A percentile compares a stretch with the other conserved stretches of the same genome.
phyloP scores from a whole-genome alignment of 2,329 filamentous ascomycete genomes.

The Calonectria pseudoturangicola region DNA sequence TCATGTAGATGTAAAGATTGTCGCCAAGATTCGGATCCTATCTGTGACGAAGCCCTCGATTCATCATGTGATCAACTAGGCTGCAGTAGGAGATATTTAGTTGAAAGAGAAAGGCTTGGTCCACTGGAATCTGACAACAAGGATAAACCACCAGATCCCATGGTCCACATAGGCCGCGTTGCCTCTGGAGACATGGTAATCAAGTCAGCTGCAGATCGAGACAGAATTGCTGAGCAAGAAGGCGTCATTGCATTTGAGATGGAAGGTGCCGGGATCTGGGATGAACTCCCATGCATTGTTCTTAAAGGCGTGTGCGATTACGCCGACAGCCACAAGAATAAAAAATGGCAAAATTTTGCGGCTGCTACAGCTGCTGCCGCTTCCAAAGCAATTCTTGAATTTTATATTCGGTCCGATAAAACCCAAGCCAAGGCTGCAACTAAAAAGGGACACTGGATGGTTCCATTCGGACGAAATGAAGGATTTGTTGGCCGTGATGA shows the following conservation, averaged over 20 bases:
- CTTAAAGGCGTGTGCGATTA: conserved; percentile 4
- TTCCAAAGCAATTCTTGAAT: conserved; percentile 3
- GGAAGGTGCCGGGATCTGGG: neutral
- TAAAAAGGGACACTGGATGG: conserved; percentile 21
- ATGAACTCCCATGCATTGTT: neutral
- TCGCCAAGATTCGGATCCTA: neutral
- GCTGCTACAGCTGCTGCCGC: neutral
- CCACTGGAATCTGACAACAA: too few relatives aligned
- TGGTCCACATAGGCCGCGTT: neutral
- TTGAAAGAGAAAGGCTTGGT: neutral
- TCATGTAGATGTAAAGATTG: neutral
- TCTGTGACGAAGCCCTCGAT: neutral
- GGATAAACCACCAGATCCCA: neutral
- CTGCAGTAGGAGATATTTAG: neutral
- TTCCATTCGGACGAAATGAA: conserved; percentile 53
- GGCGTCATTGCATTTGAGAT: conserved; percentile 8
- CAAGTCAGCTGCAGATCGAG: neutral
- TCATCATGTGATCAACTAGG: neutral
- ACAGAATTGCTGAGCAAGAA: neutral
- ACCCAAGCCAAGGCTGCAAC: too few relatives aligned
- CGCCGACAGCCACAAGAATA: conserved; percentile 1
- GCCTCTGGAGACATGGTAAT: conserved; percentile 10
- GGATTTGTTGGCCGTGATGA: conserved; percentile 52
- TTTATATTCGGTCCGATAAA: neutral
- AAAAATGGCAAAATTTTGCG: conserved; percentile 17